Percentiles rank a stretch among this genome's conserved stretches.
phyloP scores from a whole-genome alignment of 2,329 filamentous ascomycete genomes.

The Sporothrix protearum region DNA sequence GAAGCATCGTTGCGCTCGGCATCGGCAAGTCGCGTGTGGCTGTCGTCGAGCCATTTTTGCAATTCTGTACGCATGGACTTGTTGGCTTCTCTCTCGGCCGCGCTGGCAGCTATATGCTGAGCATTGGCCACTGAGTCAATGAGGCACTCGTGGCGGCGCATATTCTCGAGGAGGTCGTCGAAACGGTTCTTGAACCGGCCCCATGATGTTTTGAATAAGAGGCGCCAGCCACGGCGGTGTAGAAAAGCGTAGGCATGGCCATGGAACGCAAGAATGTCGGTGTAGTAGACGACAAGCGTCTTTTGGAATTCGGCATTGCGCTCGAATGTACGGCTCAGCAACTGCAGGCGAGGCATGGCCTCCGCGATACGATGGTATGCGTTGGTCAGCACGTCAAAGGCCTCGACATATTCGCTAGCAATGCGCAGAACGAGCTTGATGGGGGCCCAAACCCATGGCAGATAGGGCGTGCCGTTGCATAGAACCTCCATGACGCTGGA shows the following conservation, averaged over 20 bases:
- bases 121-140: background rate
- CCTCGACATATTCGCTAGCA: background rate
- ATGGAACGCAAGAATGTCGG: background rate
- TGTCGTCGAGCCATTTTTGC: background rate
- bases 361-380: background rate
- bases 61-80: background rate
- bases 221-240: background rate
- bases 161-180: background rate
- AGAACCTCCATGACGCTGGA: conserved; percentile 41
- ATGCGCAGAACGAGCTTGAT: background rate
- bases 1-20: background rate
- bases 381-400: background rate
- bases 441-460: background rate
- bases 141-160: background rate
- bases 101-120: background rate
- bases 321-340: background rate
- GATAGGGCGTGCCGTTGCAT: conserved; percentile 46
- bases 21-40: background rate
- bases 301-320: background rate
- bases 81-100: background rate
- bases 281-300: background rate
- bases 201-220: background rate
- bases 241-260: background rate
- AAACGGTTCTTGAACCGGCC: background rate
- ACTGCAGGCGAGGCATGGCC: background rate